Base-by-base conservation (phyloP, 148 eudicot species). In the Spergularia marina region DNA sequence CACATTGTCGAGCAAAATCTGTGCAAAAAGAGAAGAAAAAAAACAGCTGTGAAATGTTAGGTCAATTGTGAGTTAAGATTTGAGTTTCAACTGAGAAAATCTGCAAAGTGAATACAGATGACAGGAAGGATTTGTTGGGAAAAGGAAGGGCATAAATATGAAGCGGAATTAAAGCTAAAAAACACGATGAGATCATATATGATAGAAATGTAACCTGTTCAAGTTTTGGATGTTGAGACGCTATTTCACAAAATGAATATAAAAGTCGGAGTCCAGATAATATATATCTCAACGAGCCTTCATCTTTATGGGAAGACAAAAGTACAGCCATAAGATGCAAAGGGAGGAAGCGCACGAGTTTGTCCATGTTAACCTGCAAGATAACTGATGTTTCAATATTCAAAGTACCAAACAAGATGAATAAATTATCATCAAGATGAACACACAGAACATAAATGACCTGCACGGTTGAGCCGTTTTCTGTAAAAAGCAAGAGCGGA, bases 1-100 rank as follows among this genome's bases (percentile, higher is more conserved):
- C 80, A 89, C 77, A 78, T 95, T 97, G 67, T 95, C 98, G 9
- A 92, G 86, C 83, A 95, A 69, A 81, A 95, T 89, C 98, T 95
- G 97, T 34, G 82, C 81, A 61, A 30, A 61, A 23, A 23, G 25
- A 23, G 25, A 23, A 23, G 25, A 0, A 23, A 23, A 23, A 23
- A 52, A 58, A 51, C 74, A 65, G 34, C 73, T 70, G 73, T 53
- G 61, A 64, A 66, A 8, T 41, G 49, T 74, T 10, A 64, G 62
- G 65, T 39, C 63, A 71, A 34, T 63, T 23, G 36, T 49, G 68
- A 66, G 7, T 41, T 13, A 41, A 70, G 16, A 23, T 41, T 62
- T 12, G 54, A n/a, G 16, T 16, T 76, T 57, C 30, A 47, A 70
- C 13, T 53, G 60, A 53, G 9, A 12, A 54, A 41, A 80, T 16